Evolutionary conservation across 2,329 filamentous ascomycete species (phyloP), one percentile per base, ranked within the genome.

Genomic region (Daldinia eschscholtzii): DNA sequence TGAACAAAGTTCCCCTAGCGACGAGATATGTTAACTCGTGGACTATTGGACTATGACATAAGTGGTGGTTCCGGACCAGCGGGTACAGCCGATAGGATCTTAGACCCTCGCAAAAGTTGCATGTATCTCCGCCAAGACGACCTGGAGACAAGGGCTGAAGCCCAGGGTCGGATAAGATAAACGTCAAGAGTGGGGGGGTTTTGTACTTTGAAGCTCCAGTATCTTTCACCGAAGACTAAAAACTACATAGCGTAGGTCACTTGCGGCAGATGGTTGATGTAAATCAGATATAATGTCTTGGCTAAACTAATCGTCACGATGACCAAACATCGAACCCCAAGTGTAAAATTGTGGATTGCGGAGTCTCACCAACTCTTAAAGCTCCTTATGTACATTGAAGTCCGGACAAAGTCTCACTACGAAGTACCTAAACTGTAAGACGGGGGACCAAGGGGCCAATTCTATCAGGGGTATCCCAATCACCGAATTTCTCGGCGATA

Each of bases 171-270:
- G 65, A 68, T 68, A 68, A 68, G 66, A 68, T 65, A 65, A 64
- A 39, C 33, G 20, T n/a, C 60, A 70, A 60, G 42, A 70, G 67
- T 70, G 64, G 64, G 64, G 67, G 37, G 26, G n/a, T n/a, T n/a
- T 26, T 13, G 3, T 41, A 26, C 26, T 52, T 9, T 39, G 13
- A 39, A n/a, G 6, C 9, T 48, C 33, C 46, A 10, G 5, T 52
- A 52, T 52, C 46, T 52, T 33, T 52, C 26, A 52, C 46, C 46
- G 46, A 52, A 52, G 26, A 18, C 46, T 10, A 33, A 18, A 52
- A 18, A n/a, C n/a, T 18, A 39, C 10, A 39, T 39, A 15, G 7
- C 7, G 15, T 42, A 6, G 7, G 5, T 2, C 10, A 18, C 13
- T 20, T 2, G 41, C 3, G 20, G 41, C 41, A 12, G 7, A 50